Evolutionary conservation across 805 yeast genomes (phyloP).

Genomic region (Starmerella vaccinii): DNA sequence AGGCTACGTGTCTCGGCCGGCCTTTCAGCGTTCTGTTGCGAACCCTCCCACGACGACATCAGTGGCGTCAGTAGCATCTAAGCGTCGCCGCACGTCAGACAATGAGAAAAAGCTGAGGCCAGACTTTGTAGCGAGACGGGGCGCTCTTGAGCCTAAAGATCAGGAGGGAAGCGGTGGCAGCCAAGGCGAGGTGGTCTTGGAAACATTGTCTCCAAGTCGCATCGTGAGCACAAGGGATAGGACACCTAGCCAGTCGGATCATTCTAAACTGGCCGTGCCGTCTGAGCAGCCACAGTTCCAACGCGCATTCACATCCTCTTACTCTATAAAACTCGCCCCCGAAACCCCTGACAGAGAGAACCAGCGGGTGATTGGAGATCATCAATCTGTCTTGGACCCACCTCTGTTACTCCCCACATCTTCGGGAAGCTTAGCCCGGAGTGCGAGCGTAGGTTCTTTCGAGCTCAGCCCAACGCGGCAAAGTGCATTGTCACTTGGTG

Average conservation of each 20-base stretch:
- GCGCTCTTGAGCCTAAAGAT: background rate
- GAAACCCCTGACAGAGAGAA: background rate
- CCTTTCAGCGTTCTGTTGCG: background rate
- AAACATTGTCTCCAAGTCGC: background rate
- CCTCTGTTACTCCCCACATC: constrained; percentile 3
- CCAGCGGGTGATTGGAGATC: background rate
- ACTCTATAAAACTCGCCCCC: background rate
- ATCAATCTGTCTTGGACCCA: background rate
- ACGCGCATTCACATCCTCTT: background rate
- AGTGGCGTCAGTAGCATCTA: background rate
- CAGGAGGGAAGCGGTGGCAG: background rate
- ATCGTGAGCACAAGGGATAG: background rate
- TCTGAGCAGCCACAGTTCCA: too few species aligned
- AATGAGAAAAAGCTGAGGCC: background rate
- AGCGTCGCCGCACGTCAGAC: background rate
- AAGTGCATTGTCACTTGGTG: background rate
- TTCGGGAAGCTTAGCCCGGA: constrained; percentile 6
- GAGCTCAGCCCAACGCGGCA: constrained; percentile 13
- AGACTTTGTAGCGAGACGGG: background rate
- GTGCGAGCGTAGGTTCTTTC: constrained; percentile 12
- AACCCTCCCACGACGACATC: too few species aligned
- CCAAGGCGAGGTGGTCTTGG: background rate
- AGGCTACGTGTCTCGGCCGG: background rate
- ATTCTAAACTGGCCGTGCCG: too few species aligned
- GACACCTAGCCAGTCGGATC: too few species aligned